Evolutionary conservation across 495 filamentous ascomycete genomes (phyloP), one percentile per base, ranked within the genome.

Genomic region (Tuber melanosporum): DNA sequence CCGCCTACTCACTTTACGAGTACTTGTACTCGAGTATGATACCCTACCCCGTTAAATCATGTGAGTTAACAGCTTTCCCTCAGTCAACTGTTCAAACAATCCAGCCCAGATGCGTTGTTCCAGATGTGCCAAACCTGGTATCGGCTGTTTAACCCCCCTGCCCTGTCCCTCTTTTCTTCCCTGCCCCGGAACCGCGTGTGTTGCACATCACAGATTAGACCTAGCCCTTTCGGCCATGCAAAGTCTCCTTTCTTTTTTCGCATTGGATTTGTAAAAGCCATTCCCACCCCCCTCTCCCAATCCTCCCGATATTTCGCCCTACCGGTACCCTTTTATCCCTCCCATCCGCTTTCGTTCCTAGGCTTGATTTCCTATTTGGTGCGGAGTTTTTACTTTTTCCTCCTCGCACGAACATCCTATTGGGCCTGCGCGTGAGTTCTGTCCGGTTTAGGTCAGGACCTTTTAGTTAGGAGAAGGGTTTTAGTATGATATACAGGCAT

Each of bases 141-240:
- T 32, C 57, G 57, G 57, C 57, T 66, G 57, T 66, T 66, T 66
- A 66, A 2, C 57, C 57, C 52, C 49, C 49, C 49, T 26, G 49
- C 6, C 49, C 22, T n/a, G 22, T 52, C 22, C 49, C 32, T 52
- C 49, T 52, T 9, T n/a, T n/a, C 19, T 52, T n/a, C 49, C 49
- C 52, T 62, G 12, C 52, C n/a, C 52, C 32, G n/a, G n/a, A n/a
- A 15, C 57, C 57, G n/a, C n/a, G 32, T 66, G 57, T 10, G 57
- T 66, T 66, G 57, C 57, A 32, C 57, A 66, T 66, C 57, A 66
- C 26, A 32, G 57, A 66, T 66, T 66, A 66, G 57, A 66, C 57
- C 57, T 66, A 32, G 57, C 57, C 32, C 26, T 66, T 66, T 66
- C n/a, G 57, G 57, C 26, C 57, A 66, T 66, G 57, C 26, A 66